phyloP scores from a whole-genome alignment of 768 basidiomycete genomes.

The Pisolithus albus region DNA sequence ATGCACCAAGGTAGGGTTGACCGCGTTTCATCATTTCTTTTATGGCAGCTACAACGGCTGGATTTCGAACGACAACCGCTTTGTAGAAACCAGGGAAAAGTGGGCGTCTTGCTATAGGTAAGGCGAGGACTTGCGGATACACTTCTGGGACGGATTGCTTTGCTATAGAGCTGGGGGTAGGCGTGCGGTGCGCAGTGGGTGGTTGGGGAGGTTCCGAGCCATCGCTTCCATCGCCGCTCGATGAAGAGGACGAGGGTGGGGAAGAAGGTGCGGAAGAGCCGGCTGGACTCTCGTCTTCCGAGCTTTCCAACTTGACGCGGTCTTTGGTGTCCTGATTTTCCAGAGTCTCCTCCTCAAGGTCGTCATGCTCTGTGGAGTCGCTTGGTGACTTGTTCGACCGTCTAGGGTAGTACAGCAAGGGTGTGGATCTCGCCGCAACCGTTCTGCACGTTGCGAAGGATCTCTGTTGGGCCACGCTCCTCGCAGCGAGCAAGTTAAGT shows the following conservation, averaged over 20 bases:
- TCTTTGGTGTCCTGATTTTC: constrained; percentile 17
- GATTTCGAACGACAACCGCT: constrained; percentile 89
- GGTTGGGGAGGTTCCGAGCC: constrained; percentile 31
- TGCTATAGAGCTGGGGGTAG: constrained; percentile 52
- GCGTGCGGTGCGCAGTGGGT: constrained; percentile 32
- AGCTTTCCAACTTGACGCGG: constrained; percentile 16
- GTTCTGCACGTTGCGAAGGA: constrained; percentile 21
- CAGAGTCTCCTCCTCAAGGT: constrained; percentile 18
- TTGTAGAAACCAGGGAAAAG: constrained; percentile 99
- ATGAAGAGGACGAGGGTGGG: constrained; percentile 35
- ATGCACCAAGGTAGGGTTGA: constrained; percentile 95
- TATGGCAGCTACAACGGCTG: constrained; percentile 85
- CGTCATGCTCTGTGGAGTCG: constrained; percentile 18
- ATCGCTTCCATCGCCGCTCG: constrained; percentile 33
- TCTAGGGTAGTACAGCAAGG: constrained; percentile 28
- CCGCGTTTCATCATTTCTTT: constrained; percentile 96
- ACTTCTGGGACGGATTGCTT: constrained; percentile 84
- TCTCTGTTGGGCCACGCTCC: constrained; percentile 13
- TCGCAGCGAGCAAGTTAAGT: constrained; percentile 3
- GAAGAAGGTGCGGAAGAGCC: constrained; percentile 28
- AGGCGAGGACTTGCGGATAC: constrained; percentile 90
- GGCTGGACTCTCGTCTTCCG: constrained; percentile 27
- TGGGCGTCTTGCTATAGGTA: constrained; percentile 91
- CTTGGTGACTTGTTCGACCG: constrained; percentile 31
- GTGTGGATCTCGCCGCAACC: constrained; percentile 25